These are phyloP conservation scores for Rostrohypoxylon terebratum DNA, from an alignment of 495 filamentous ascomycete genomes.

Conservation along the genomic window DNA sequence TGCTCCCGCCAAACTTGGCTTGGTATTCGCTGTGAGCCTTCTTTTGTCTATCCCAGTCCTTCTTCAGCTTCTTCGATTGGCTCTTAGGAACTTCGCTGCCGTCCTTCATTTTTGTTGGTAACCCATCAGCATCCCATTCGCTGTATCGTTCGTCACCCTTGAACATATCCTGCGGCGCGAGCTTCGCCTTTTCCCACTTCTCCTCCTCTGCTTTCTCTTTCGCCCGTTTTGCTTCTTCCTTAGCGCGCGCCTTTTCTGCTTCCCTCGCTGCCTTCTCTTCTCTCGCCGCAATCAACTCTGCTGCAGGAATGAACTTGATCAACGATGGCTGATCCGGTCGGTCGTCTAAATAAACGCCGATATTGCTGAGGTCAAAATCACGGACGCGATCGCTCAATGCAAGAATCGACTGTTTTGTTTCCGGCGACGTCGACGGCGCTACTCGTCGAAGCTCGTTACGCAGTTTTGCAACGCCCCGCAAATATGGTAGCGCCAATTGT, in stretches of 20 bases:
- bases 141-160: constrained; percentile 75
- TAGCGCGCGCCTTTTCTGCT: constrained; percentile 66
- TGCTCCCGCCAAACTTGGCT: constrained; percentile 60
- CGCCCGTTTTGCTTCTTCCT: constrained; percentile 71
- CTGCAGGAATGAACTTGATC: constrained; percentile 81
- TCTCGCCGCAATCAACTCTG: constrained; percentile 76
- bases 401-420: constrained; percentile 71
- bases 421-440: constrained; percentile 63
- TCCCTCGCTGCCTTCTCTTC: constrained; percentile 72
- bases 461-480: constrained; percentile 72
- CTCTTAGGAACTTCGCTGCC: constrained; percentile 87
- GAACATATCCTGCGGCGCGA: constrained; percentile 77
- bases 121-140: constrained; percentile 87
- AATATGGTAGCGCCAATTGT: constrained; percentile 69
- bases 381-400: constrained; percentile 82
- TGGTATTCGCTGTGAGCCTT: constrained; percentile 77
- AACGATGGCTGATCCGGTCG: constrained; percentile 75
- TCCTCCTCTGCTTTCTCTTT: constrained; percentile 64
- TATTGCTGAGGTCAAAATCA: constrained; percentile 79
- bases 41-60: constrained; percentile 94
- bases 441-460: constrained; percentile 74
- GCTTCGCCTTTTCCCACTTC: constrained; percentile 76
- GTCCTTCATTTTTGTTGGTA: constrained; percentile 79
- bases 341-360: constrained; percentile 91
- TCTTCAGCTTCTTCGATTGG: constrained; percentile 82